A percentile compares a stretch with the other conserved stretches of the same genome.
These are phyloP conservation scores for Cucumis hystrix DNA, from an alignment of 306 rosid species.

Conservation along the genomic window DNA sequence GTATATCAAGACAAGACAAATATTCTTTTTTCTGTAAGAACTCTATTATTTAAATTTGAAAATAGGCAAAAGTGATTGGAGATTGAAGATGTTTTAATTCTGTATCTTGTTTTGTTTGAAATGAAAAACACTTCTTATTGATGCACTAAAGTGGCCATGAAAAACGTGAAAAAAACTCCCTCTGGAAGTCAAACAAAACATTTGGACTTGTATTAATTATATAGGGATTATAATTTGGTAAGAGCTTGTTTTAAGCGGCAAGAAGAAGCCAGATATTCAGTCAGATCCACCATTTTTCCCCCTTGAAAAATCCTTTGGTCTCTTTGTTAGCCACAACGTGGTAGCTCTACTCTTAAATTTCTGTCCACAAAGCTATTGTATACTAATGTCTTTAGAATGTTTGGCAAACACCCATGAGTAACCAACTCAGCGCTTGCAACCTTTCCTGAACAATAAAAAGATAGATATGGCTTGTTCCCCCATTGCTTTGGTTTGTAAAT, in stretches of 20 bases:
- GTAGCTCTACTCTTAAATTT: background rate
- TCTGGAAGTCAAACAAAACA: background rate
- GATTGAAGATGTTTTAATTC: background rate
- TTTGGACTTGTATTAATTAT: background rate
- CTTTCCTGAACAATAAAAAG: background rate
- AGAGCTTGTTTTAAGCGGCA: background rate
- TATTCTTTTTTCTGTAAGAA: slow-evolving; percentile 77
- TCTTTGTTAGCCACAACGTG: background rate
- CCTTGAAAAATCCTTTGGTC: too few relatives aligned
- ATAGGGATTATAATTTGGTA: background rate
- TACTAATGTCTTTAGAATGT: background rate
- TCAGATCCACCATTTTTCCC: background rate
- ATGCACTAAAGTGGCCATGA: background rate
- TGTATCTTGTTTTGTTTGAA: background rate
- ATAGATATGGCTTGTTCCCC: background rate
- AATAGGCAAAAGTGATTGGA: background rate
- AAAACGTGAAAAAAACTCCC: background rate
- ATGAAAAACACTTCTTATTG: background rate
- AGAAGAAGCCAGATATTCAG: background rate
- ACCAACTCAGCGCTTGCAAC: background rate
- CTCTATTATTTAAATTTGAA: slow-evolving; percentile 10
- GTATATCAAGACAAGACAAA: slow-evolving; percentile 98
- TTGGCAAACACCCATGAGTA: background rate
- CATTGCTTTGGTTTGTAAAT: background rate
- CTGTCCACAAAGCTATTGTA: background rate